Conservation (phyloP, 1,139 yeast genomes). For the Eremothecium gossypii region DNA sequence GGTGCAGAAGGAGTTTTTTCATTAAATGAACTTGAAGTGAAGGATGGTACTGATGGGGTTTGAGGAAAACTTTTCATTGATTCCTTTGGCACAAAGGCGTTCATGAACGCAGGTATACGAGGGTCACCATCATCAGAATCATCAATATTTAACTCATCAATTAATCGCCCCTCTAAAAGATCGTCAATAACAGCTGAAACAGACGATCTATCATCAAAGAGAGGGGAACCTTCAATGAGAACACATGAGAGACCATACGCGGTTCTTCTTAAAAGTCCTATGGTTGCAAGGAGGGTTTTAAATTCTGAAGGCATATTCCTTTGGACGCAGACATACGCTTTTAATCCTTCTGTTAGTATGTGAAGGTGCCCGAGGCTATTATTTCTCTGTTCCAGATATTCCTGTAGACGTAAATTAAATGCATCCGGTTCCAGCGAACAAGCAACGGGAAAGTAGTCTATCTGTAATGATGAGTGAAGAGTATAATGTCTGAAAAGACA, state of each 20-base stretch:
- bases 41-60: constrained; percentile 7
- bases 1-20: background rate
- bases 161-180: constrained; percentile 4
- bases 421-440: constrained; percentile 18
- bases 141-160: constrained; percentile 1
- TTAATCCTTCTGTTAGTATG: constrained; percentile 27
- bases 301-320: constrained; percentile 15
- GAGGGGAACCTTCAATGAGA: constrained; percentile 19
- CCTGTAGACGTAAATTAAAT: constrained; percentile 17
- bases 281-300: constrained; percentile 15
- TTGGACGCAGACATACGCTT: constrained; percentile 24
- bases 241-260: constrained; percentile 23
- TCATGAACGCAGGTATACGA: constrained; percentile 3
- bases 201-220: constrained; percentile 17
- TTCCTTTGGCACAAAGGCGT: constrained; percentile 2
- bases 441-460: constrained; percentile 27
- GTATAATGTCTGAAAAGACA: constrained; percentile 18
- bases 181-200: constrained; percentile 18
- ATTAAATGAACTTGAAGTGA: constrained; percentile 2
- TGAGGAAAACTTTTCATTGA: constrained; percentile 1
- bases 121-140: background rate
- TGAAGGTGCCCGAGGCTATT: constrained; percentile 17
- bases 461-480: constrained; percentile 18
- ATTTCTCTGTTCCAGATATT: constrained; percentile 8
- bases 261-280: constrained; percentile 20